Conservation (phyloP, 164 flowering plant species). For the Vitis amurensis region DNA sequence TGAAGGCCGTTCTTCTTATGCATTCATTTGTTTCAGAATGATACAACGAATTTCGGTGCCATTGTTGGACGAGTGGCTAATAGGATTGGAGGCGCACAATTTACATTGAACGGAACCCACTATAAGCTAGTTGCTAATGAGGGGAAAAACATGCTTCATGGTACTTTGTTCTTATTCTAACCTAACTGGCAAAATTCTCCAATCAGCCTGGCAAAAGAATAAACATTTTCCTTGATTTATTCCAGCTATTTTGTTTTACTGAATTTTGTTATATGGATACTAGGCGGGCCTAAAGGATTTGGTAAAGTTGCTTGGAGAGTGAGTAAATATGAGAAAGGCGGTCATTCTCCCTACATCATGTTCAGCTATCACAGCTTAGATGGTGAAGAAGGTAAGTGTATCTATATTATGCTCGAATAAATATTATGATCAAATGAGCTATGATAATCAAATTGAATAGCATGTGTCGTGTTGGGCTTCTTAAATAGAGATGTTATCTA, state of each 20-base stretch:
- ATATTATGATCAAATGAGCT: background rate
- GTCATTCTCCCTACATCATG: slow-evolving; percentile 26
- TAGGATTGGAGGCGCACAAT: slow-evolving; percentile 67
- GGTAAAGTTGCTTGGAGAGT: slow-evolving; percentile 59
- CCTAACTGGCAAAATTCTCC: background rate
- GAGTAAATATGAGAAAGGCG: slow-evolving; percentile 20
- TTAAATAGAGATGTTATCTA: too few species aligned
- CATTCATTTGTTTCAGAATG: slow-evolving; percentile 48
- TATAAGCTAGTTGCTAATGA: slow-evolving; percentile 43
- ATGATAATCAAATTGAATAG: background rate
- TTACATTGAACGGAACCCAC: slow-evolving; percentile 25
- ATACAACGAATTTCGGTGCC: slow-evolving; percentile 61
- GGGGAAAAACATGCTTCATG: slow-evolving; percentile 54
- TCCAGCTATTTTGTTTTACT: too few species aligned
- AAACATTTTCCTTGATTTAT: background rate
- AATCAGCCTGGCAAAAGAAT: background rate
- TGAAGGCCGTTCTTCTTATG: background rate
- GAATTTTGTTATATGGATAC: background rate
- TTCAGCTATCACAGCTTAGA: slow-evolving; percentile 47
- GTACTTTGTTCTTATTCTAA: slow-evolving; percentile 13
- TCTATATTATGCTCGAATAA: too few species aligned
- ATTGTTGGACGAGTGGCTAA: slow-evolving; percentile 87
- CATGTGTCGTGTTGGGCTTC: background rate
- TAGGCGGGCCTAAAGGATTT: slow-evolving; percentile 61
- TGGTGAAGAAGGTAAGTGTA: slow-evolving; percentile 48